A percentile compares a stretch with the other conserved stretches of the same genome.
These are phyloP conservation scores for Hippophae tibetana DNA, from an alignment of 306 rosid species.

Conservation along the genomic window DNA sequence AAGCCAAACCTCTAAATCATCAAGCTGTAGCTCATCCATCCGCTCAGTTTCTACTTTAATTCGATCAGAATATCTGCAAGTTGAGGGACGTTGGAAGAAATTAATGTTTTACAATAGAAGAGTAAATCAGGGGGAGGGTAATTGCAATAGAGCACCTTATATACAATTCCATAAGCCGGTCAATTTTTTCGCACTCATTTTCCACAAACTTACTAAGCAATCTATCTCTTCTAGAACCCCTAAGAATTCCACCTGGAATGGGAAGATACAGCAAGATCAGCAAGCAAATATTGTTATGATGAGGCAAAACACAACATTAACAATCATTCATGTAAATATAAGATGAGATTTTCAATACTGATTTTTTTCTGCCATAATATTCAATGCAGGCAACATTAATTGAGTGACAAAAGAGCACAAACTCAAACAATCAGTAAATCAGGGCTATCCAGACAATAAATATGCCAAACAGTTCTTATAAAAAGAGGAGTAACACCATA, in stretches of 20 bases:
- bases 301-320: background rate
- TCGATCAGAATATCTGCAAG: constrained; percentile 67
- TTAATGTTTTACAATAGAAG: background rate
- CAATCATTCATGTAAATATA: too few species aligned
- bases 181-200: constrained; percentile 91
- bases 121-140: constrained; percentile 12
- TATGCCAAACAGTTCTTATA: too few species aligned
- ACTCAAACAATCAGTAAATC: too few species aligned
- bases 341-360: too few species aligned
- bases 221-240: constrained; percentile 94
- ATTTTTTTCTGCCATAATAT: too few species aligned
- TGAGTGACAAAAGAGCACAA: too few species aligned
- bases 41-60: constrained; percentile 76
- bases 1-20: constrained; percentile 69
- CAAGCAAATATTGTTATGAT: constrained; percentile 9
- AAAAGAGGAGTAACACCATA: too few species aligned
- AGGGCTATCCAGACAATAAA: too few species aligned
- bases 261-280: constrained; percentile 17
- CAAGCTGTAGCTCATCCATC: constrained; percentile 51
- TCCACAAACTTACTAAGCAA: constrained; percentile 84
- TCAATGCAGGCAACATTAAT: too few species aligned
- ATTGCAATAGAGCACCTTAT: constrained; percentile 47
- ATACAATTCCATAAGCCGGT: constrained; percentile 88
- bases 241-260: constrained; percentile 74
- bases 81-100: background rate